These are phyloP conservation scores for Gnomoniopsis sp. DNA, from an alignment of 2,329 filamentous ascomycete species.

Conservation along the genomic window DNA sequence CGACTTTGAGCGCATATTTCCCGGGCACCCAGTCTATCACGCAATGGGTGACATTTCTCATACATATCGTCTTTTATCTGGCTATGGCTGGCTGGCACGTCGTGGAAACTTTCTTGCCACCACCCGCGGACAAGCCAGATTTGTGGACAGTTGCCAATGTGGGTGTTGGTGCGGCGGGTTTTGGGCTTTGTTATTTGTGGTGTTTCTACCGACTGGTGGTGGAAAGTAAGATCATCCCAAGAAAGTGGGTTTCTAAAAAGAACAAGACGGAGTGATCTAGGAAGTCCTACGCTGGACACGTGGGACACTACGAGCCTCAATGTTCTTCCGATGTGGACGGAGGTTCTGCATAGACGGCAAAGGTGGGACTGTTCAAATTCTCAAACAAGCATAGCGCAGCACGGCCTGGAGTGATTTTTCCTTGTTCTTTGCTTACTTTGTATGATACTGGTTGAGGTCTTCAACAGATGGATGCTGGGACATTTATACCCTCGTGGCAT, in stretches of 20 bases:
- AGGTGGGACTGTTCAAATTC: neutral
- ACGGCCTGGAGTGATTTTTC: neutral
- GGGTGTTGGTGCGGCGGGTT: constrained; percentile 78
- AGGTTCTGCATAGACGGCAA: neutral
- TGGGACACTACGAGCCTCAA: neutral
- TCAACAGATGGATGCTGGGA: neutral
- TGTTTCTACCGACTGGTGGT: constrained; percentile 68
- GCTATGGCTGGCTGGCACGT: constrained; percentile 81
- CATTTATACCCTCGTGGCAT: neutral
- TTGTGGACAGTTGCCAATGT: constrained; percentile 93
- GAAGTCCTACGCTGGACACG: neutral
- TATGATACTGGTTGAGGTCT: neutral
- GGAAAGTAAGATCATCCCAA: constrained; percentile 53
- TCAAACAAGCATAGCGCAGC: constrained; percentile 13
- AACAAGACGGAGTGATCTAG: constrained; percentile 34
- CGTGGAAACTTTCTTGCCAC: constrained; percentile 62
- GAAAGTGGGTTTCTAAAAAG: constrained; percentile 24
- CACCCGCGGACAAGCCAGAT: constrained; percentile 79
- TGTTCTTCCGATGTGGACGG: neutral
- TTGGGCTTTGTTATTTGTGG: constrained; percentile 87
- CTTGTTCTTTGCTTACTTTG: neutral
- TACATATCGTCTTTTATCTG: constrained; percentile 75
- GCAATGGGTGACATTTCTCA: constrained; percentile 58
- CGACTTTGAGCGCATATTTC: constrained; percentile 66
- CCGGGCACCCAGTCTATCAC: constrained; percentile 43